These are phyloP conservation scores for Canavalia ensiformis DNA, from an alignment of 306 rosid genomes.

Conservation along the genomic window DNA sequence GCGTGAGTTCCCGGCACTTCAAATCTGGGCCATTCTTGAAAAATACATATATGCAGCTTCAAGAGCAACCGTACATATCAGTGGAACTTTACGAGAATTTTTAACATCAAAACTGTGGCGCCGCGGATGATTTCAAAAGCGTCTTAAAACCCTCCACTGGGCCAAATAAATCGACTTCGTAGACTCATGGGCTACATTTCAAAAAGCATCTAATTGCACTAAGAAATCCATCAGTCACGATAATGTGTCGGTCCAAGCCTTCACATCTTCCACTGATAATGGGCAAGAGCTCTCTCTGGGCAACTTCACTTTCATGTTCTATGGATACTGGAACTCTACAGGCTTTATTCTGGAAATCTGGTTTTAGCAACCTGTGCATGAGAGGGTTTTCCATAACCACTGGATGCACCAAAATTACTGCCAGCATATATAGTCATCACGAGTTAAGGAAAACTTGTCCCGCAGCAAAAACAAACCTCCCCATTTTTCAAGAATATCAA, in stretches of 20 bases:
- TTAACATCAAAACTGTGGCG: conserved; percentile 68
- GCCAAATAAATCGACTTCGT: conserved; percentile 65
- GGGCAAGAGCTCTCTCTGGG: conserved; percentile 59
- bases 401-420: conserved; percentile 55
- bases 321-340: conserved; percentile 78
- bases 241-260: conserved; percentile 84
- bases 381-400: conserved; percentile 68
- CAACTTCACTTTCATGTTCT: conserved; percentile 66
- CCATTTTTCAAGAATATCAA: conserved; percentile 69
- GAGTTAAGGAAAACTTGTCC: conserved; percentile 57
- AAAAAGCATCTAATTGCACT: conserved; percentile 60
- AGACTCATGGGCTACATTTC: conserved; percentile 68
- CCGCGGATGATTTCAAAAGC: conserved; percentile 79
- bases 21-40: conserved; percentile 72
- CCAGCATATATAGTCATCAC: conserved; percentile 75
- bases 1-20: conserved; percentile 94
- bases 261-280: conserved; percentile 66
- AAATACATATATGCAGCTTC: conserved; percentile 65
- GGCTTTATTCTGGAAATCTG: conserved; percentile 67
- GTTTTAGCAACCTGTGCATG: conserved; percentile 71
- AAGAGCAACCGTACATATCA: conserved; percentile 82
- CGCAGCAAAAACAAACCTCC: conserved; percentile 66
- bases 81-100: conserved; percentile 73
- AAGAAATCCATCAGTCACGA: conserved; percentile 60
- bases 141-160: too few relatives aligned